These are phyloP conservation scores for Phaffia australis DNA, from an alignment of 768 basidiomycete species.

Conservation along the genomic window DNA sequence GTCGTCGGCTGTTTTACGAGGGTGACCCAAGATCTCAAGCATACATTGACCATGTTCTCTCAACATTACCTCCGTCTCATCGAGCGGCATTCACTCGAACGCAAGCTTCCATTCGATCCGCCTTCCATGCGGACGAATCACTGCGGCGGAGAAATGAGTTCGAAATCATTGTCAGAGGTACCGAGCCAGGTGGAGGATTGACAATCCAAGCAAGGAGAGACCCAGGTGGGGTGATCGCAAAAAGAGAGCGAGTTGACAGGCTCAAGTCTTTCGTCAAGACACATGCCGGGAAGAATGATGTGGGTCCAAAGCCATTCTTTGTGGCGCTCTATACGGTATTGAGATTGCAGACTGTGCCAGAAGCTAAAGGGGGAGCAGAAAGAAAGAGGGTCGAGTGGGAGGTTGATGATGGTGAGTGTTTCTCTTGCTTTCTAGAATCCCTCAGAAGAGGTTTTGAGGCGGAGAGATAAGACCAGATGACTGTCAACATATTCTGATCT, in stretches of 20 bases:
- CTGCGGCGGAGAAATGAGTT: constrained; percentile 17
- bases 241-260: constrained; percentile 19
- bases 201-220: constrained; percentile 12
- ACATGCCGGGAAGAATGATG: constrained; percentile 21
- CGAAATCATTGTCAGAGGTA: constrained; percentile 18
- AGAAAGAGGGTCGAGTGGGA: constrained; percentile 22
- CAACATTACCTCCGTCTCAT: constrained; percentile 21
- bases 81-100: constrained; percentile 23
- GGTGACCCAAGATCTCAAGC: neutral
- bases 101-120: constrained; percentile 12
- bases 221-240: constrained; percentile 8
- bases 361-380: constrained; percentile 22
- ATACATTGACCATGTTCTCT: constrained; percentile 12
- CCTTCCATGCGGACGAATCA: constrained; percentile 12
- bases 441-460: neutral
- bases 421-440: neutral
- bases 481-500: neutral
- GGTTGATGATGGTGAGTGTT: constrained; percentile 24
- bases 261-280: constrained; percentile 12
- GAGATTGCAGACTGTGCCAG: constrained; percentile 17
- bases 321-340: constrained; percentile 9
- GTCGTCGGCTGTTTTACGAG: constrained; percentile 18
- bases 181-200: constrained; percentile 9
- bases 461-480: too few species aligned
- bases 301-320: constrained; percentile 23